Percentiles rank a stretch among this genome's conserved stretches.
Evolutionary conservation across 2,329 filamentous ascomycete species (phyloP).

Genomic region (Conoideocrella luteorostrata): DNA sequence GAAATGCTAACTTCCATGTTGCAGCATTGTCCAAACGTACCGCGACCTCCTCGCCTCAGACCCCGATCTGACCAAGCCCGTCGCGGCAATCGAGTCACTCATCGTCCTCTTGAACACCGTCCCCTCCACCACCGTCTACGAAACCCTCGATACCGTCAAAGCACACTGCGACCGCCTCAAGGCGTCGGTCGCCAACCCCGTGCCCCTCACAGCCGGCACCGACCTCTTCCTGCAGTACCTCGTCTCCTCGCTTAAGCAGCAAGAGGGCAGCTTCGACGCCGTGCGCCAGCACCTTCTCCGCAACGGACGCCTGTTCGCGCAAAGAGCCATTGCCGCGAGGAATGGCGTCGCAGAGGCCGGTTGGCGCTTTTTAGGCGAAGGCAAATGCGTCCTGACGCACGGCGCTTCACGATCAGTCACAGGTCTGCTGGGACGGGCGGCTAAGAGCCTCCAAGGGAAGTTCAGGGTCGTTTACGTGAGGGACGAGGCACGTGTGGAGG

Average conservation of each 20-base stretch:
- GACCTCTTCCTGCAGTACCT: slow-evolving; percentile 95
- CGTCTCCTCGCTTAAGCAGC: slow-evolving; percentile 62
- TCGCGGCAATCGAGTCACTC: slow-evolving; percentile 87
- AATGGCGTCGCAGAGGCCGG: slow-evolving; percentile 77
- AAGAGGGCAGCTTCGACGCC: slow-evolving; percentile 60
- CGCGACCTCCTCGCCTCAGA: slow-evolving; percentile 54
- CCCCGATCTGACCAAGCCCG: slow-evolving; percentile 85
- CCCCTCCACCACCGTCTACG: slow-evolving; percentile 79
- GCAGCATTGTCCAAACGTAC: slow-evolving; percentile 52
- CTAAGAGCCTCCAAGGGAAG: slow-evolving; percentile 50
- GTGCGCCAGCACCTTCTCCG: slow-evolving; percentile 76
- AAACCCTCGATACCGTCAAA: slow-evolving; percentile 82
- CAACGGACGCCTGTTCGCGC: slow-evolving; percentile 82
- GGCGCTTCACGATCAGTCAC: slow-evolving; percentile 82
- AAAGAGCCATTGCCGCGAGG: slow-evolving; percentile 76
- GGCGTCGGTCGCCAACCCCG: slow-evolving; percentile 73
- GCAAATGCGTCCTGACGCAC: slow-evolving; percentile 79
- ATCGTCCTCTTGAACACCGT: slow-evolving; percentile 78
- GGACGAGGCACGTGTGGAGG: slow-evolving; percentile 46
- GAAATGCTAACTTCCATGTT: no score
- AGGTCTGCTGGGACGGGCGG: slow-evolving; percentile 65
- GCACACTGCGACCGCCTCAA: slow-evolving; percentile 73
- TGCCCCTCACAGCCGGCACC: slow-evolving; percentile 87
- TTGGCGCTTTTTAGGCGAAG: slow-evolving; percentile 70
- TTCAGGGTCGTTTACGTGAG: slow-evolving; percentile 82